Evolutionary conservation across 345 rosid genomes (phyloP).

Genomic region (Eutrema japonicum): DNA sequence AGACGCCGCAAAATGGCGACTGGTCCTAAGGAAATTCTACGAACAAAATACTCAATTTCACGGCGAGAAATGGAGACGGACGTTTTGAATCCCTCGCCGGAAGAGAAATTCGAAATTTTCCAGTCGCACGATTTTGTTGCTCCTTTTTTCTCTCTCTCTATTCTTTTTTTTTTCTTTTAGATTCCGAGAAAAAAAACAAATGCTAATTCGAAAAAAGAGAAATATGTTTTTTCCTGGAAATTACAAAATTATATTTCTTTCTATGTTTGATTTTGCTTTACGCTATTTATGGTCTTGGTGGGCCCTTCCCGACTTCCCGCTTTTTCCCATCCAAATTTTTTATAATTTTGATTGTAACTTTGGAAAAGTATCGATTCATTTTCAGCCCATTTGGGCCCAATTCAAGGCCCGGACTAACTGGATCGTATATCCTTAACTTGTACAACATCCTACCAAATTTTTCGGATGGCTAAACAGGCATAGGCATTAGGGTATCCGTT

Average conservation of each 20-base stretch:
- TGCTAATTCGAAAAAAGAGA: too few species aligned
- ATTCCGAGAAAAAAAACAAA: too few species aligned
- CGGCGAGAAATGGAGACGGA: slow-evolving; percentile 33
- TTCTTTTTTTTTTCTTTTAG: too few species aligned
- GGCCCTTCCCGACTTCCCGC: slow-evolving; percentile 37
- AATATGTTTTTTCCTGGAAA: neutral
- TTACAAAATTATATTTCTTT: too few species aligned
- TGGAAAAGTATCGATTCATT: neutral
- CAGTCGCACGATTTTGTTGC: slow-evolving; percentile 41
- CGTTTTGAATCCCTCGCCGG: slow-evolving; percentile 39
- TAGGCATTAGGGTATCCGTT: too few species aligned
- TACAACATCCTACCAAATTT: neutral
- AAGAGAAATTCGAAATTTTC: slow-evolving; percentile 36
- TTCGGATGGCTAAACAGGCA: too few species aligned
- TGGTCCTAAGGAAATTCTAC: neutral
- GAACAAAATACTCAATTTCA: slow-evolving; percentile 21
- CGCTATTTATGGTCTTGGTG: slow-evolving; percentile 31
- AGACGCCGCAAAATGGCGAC: slow-evolving; percentile 20
- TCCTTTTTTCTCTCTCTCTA: too few species aligned
- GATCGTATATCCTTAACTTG: neutral
- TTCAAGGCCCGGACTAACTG: neutral
- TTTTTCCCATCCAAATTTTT: slow-evolving; percentile 29
- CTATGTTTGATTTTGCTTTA: slow-evolving; percentile 40
- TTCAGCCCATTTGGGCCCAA: neutral
- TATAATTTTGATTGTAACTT: neutral